These are phyloP conservation scores for Stropharia rugosoannulata DNA, from an alignment of 768 basidiomycete species.

Conservation along the genomic window DNA sequence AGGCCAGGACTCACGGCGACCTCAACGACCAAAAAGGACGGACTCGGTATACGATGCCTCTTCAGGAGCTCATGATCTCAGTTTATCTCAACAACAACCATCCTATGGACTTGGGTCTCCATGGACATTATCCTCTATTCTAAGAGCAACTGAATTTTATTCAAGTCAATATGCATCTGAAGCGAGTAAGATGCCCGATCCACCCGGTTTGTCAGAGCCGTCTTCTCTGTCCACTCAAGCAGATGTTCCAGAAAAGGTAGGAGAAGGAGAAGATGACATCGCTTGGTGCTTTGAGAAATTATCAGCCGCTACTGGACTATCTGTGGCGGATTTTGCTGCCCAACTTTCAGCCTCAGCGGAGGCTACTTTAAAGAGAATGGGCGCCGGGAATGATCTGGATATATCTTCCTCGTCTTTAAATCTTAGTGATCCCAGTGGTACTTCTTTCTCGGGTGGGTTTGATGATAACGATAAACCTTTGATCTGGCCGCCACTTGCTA, in stretches of 20 bases:
- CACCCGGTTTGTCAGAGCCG: constrained; percentile 10
- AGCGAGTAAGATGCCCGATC: constrained; percentile 8
- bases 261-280: constrained; percentile 4
- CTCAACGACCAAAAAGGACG: constrained; percentile 6
- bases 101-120: constrained; percentile 12
- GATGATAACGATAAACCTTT: not conserved
- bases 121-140: constrained; percentile 22
- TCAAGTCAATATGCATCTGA: constrained; percentile 14
- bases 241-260: not conserved
- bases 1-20: constrained; percentile 3
- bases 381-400: constrained; percentile 6
- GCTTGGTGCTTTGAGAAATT: constrained; percentile 23
- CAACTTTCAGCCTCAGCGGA: constrained; percentile 36
- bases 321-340: constrained; percentile 29
- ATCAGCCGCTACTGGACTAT: constrained; percentile 32
- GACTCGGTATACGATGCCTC: constrained; percentile 9
- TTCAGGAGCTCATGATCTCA: not conserved
- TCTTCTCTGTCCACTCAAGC: constrained; percentile 1
- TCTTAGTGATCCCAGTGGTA: not conserved
- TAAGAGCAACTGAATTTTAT: constrained; percentile 17
- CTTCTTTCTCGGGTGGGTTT: not conserved
- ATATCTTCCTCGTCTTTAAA: not conserved
- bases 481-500: not conserved
- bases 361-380: constrained; percentile 28
- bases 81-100: not conserved